A percentile compares a stretch with the other conserved stretches of the same genome.
These are phyloP conservation scores for Toxoplasma gondii DNA, from an alignment of 169 alveolate species.

Conservation along the genomic window DNA sequence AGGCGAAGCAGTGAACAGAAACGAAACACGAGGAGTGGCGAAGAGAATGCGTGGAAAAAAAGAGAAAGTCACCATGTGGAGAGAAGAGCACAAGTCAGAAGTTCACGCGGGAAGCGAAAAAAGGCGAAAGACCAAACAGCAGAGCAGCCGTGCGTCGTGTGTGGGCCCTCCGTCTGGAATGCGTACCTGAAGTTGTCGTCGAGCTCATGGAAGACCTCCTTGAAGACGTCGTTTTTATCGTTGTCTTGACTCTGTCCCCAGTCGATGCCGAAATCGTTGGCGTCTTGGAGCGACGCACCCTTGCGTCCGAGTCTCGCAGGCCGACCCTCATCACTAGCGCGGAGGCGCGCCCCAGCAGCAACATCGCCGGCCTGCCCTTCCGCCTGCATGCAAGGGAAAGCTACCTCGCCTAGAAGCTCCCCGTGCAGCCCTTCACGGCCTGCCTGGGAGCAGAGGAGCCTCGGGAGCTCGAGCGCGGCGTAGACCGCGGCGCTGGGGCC, in stretches of 20 bases:
- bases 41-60: not conserved
- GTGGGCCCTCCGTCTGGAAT: too few relatives aligned
- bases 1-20: not conserved
- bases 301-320: too few relatives aligned
- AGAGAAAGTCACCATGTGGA: not conserved
- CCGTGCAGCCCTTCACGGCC: not conserved
- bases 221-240: not conserved
- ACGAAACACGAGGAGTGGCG: not conserved
- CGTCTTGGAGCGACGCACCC: too few relatives aligned
- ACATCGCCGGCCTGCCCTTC: too few relatives aligned
- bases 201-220: constrained; percentile 7
- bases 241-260: not conserved
- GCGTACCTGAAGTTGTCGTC: constrained; percentile 9
- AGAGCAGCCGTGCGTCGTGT: too few relatives aligned
- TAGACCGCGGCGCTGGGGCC: constrained; percentile 32
- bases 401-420: too few relatives aligned
- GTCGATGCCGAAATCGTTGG: not conserved
- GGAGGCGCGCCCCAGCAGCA: too few relatives aligned
- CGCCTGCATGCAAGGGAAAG: too few relatives aligned
- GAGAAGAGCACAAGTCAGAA: not conserved
- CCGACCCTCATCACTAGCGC: too few relatives aligned
- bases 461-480: constrained; percentile 40
- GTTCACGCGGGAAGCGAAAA: not conserved
- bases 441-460: constrained; percentile 15
- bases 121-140: too few relatives aligned